These are phyloP conservation scores for Xeromyces bisporus DNA, from an alignment of 495 filamentous ascomycete species.

Conservation along the genomic window DNA sequence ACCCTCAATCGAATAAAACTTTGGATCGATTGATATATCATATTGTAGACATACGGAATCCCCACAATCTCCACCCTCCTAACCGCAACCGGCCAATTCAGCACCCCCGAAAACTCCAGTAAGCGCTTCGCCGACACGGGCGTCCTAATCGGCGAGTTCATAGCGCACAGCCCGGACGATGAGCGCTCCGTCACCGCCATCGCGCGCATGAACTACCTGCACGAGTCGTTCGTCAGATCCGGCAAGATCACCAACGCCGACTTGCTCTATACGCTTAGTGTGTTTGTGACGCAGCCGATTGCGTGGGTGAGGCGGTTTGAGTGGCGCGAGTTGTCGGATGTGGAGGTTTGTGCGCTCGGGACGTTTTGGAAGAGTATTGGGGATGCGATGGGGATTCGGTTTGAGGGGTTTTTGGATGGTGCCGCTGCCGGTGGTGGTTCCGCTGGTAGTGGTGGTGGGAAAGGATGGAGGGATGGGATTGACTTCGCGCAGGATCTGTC, in stretches of 20 bases:
- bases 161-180: conserved; percentile 28
- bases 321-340: conserved; percentile 42
- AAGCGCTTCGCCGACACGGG: conserved; percentile 52
- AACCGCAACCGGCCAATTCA: conserved; percentile 40
- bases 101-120: conserved; percentile 28
- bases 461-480: conserved; percentile 40
- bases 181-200: conserved; percentile 33
- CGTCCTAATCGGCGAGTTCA: conserved; percentile 40
- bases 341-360: conserved; percentile 49
- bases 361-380: conserved; percentile 50
- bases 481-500: conserved; percentile 48
- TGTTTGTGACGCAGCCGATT: conserved; percentile 43
- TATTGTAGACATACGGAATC: conserved; percentile 44
- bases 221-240: conserved; percentile 37
- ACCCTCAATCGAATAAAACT: too few species aligned
- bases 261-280: conserved; percentile 48
- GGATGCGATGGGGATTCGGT: conserved; percentile 43
- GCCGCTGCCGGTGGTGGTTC: too few species aligned
- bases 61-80: conserved; percentile 43
- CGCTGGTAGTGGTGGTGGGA: too few species aligned
- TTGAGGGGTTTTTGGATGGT: conserved; percentile 29
- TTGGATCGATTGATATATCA: too few species aligned
- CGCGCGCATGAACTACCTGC: conserved; percentile 50
- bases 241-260: conserved; percentile 47
- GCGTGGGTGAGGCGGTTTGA: conserved; percentile 42